Evolutionary conservation across 371 early-diverging fungal species (phyloP), one percentile per base, ranked within the genome.

Genomic region (Funneliformis caledonium): DNA sequence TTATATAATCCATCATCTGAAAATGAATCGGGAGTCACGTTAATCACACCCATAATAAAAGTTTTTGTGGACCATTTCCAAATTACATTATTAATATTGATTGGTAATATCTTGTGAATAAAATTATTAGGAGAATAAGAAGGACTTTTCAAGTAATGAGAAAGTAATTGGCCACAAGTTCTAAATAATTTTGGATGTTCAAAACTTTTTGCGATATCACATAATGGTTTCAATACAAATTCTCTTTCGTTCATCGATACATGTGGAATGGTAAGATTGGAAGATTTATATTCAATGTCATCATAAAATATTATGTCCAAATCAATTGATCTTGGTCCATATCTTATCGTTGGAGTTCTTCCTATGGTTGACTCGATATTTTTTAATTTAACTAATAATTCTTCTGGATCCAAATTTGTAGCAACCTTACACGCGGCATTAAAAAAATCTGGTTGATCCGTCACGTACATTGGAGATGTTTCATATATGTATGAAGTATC

Each of bases 401-500:
- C 91, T 45, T 89, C 77, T 7, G 99, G 98, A 31, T 87, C 86
- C 43, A 98, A 88, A 50, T 87, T 85, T 2, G 98, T 98, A 42
- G 85, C 81, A 77, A 92, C 92, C 85, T 96, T 96, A 85, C 93
- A 93, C 0, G 91, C 96, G 4, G 90, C 95, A 80, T 99, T 99
- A 72, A 99, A 83, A 84, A 98, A 99, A 26, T 87, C 83, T 8
- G 97, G 95, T 83, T 99, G 99, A 62, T 98, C 97, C 8, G 89
- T 87, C 47, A 94, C 91, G 86, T 99, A 98, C 98, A 98, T 98
- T 48, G 99, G 97, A 12, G 93, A 88, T 0, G 98, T 97, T 83
- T 98, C 97, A 85, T 99, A 99, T 80, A 99, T 84, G 86, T 95
- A 98, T 60, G 97, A 97, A 12, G 98, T 97, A 82, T 98, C 96